Evolutionary conservation across 139 green algal genomes (phyloP).

Genomic region (Chlamydomonas incerta): DNA sequence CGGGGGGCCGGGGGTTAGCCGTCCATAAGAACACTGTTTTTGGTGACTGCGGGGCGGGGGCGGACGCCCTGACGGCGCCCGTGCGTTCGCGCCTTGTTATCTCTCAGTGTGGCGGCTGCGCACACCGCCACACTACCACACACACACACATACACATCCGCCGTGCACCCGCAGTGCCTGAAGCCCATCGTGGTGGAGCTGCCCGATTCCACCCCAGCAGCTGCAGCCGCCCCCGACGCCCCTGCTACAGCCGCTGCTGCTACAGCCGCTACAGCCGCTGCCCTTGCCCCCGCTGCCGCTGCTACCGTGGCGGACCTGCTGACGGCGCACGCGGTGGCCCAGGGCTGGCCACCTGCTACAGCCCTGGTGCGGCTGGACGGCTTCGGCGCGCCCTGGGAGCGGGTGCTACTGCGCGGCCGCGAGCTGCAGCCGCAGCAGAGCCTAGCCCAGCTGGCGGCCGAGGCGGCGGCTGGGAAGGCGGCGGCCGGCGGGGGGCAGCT

Average conservation of each 20-base stretch:
- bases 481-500: too few relatives aligned
- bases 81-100: too few relatives aligned
- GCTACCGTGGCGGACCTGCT: conserved; percentile 42
- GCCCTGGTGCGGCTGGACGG: conserved; percentile 69
- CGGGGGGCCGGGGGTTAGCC: too few relatives aligned
- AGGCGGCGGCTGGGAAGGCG: too few relatives aligned
- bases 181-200: conserved; percentile 4
- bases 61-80: too few relatives aligned
- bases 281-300: background rate
- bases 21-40: too few relatives aligned
- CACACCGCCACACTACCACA: too few relatives aligned
- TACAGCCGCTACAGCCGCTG: too few relatives aligned
- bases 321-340: conserved; percentile 19
- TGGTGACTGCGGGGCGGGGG: too few relatives aligned
- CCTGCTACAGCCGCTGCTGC: too few relatives aligned
- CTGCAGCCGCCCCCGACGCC: background rate
- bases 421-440: background rate
- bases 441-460: background rate
- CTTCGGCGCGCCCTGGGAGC: conserved; percentile 73
- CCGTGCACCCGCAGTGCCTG: conserved; percentile 1
- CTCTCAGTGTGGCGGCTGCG: too few relatives aligned
- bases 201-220: background rate
- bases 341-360: conserved; percentile 54
- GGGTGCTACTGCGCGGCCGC: conserved; percentile 24
- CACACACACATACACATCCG: too few relatives aligned